Evolutionary conservation across 2,329 filamentous ascomycete species (phyloP), one percentile per base, ranked within the genome.

Genomic region (Leptographium flavum): DNA sequence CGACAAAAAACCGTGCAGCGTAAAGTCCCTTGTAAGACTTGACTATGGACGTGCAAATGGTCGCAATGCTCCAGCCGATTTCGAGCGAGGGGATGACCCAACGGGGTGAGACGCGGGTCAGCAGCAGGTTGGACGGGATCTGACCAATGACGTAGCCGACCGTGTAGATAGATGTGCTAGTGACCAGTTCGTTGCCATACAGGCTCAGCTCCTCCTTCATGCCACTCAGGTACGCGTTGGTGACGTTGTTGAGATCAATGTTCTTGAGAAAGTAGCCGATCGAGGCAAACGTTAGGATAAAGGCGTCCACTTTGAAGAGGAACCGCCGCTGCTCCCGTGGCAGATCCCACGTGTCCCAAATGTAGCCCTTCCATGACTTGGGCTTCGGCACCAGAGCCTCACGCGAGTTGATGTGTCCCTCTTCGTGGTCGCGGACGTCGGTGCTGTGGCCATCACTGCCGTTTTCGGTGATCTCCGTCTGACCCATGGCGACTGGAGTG

Each of bases 1-100:
- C 74, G 27, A 76, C 65, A 37, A 74, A 62, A 46, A 76, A 69
- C 7, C 75, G 65, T 0, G 78, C 59, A 3, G 65, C 65, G 19
- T 68, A 69, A 27, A 68, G 61, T 21, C 51, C 46, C 7, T 51
- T 46, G 38, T 56, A 56, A 0, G 53, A 54, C 31, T 58, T 54
- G 21, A 53, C 49, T 8, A 46, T 33, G 3, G 54, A 44, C 1
- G 52, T 53, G 39, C 47, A 46, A 5, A 56, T 49, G 3, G 53
- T 55, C 13, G 50, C 48, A 13, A 56, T 33, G 7, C 53, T 57
- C 56, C 58, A 60, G n/a, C 56, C 57, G 27, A 60, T 45, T 47
- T 59, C 58, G 22, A 55, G 53, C 19, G 52, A 36, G 9, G 54
- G 54, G n/a, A 58, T 59, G 11, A 59, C 56, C 56, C 48, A 63